Evolutionary conservation across 1,139 yeast species (phyloP).

Genomic region (Oligophagozyma castellii): DNA sequence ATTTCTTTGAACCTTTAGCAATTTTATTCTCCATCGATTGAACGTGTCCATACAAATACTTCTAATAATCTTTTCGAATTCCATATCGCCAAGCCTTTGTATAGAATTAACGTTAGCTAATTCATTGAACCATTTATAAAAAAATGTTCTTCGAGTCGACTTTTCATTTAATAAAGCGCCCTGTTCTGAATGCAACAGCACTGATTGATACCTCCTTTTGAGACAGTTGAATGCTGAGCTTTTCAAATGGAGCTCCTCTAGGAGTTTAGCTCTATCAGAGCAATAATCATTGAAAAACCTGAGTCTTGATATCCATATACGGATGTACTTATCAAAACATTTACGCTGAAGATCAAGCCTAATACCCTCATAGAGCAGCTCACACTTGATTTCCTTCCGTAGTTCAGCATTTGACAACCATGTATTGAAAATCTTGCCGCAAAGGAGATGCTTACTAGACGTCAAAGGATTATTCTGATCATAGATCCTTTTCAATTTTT

Average conservation of each 20-base stretch:
- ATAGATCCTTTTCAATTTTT: too few relatives aligned
- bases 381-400: too few relatives aligned
- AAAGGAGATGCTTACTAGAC: too few relatives aligned
- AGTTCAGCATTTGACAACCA: too few relatives aligned
- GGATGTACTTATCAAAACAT: background rate
- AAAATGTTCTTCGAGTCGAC: background rate
- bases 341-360: too few relatives aligned
- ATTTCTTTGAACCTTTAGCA: constrained; percentile 18
- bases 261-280: background rate
- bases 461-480: too few relatives aligned
- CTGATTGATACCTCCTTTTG: background rate
- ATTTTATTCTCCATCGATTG: constrained; percentile 17
- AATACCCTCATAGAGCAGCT: too few relatives aligned
- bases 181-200: background rate
- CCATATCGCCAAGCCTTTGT: background rate
- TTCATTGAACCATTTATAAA: constrained; percentile 1
- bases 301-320: background rate
- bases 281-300: background rate
- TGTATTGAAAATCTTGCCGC: too few relatives aligned
- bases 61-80: background rate
- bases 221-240: background rate
- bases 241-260: background rate
- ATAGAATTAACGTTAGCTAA: background rate
- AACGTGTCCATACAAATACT: background rate
- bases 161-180: constrained; percentile 1